phyloP scores from a whole-genome alignment of 148 eudicot genomes.

The Drosera capensis region DNA sequence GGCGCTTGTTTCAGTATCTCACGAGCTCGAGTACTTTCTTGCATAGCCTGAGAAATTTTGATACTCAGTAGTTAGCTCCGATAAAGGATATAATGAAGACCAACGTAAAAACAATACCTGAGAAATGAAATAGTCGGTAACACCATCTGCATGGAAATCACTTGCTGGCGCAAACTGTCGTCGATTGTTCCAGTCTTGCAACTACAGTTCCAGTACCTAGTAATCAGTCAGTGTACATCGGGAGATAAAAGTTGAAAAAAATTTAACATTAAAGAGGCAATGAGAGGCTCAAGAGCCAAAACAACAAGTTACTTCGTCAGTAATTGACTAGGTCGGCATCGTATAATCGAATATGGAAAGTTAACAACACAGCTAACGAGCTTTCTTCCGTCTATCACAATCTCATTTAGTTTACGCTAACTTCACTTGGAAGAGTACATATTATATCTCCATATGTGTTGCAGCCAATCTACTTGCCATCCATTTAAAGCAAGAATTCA shows the following conservation, averaged over 20 bases:
- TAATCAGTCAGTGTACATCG: constrained; percentile 6
- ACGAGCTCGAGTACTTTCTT: constrained; percentile 64
- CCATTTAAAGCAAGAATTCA: constrained; percentile 2
- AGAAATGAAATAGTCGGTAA: constrained; percentile 70
- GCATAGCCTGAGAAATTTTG: constrained; percentile 50
- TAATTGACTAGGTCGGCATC: too few species aligned
- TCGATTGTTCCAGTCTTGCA: constrained; percentile 99
- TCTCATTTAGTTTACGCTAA: too few species aligned
- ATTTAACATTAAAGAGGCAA: background rate
- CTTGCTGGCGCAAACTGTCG: constrained; percentile 71
- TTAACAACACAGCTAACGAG: too few species aligned
- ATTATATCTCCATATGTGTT: too few species aligned
- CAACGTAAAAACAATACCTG: constrained; percentile 37
- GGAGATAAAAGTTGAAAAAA: background rate
- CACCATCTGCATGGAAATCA: constrained; percentile 93
- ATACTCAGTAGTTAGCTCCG: constrained; percentile 4
- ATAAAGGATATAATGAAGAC: constrained; percentile 2
- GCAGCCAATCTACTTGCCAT: too few species aligned
- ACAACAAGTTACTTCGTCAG: too few species aligned
- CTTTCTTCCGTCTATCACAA: too few species aligned
- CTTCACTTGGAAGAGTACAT: too few species aligned
- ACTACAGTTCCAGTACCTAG: constrained; percentile 17
- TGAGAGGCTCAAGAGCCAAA: too few species aligned
- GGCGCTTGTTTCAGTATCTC: constrained; percentile 87
- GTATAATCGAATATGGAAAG: too few species aligned